Conservation (phyloP, 176 grass and related monocot genomes). For the Aegilops bicornis region DNA sequence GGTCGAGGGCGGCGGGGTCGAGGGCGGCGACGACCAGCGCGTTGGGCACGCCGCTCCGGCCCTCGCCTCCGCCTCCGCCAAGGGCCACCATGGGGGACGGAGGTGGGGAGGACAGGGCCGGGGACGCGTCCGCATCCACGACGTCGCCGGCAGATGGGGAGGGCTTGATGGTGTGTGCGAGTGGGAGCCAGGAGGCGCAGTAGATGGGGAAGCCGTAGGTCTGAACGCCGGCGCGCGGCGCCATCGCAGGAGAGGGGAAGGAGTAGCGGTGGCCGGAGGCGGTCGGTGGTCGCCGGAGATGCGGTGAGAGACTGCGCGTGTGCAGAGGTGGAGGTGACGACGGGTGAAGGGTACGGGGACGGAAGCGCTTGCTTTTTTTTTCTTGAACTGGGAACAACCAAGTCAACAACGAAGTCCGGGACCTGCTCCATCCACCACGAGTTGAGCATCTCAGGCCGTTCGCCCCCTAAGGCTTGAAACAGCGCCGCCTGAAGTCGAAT, state of each 20-base stretch:
- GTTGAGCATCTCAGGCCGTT: too few relatives aligned
- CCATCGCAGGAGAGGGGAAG: constrained; percentile 12
- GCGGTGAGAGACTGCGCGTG: background rate
- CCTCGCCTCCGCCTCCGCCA: constrained; percentile 78
- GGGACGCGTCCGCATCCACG: background rate
- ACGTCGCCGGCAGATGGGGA: constrained; percentile 8
- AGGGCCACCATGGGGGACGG: constrained; percentile 43
- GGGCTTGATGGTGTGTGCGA: constrained; percentile 55
- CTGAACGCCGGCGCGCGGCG: constrained; percentile 39
- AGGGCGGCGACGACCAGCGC: constrained; percentile 60
- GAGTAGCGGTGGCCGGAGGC: background rate
- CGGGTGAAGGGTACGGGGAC: background rate
- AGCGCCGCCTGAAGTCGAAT: too few relatives aligned
- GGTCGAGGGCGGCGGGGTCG: constrained; percentile 33
- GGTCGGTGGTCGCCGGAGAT: background rate
- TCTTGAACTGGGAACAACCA: too few relatives aligned
- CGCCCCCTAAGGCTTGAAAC: too few relatives aligned
- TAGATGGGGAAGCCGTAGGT: constrained; percentile 96
- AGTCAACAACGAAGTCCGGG: too few relatives aligned
- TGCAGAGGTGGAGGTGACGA: constrained; percentile 9
- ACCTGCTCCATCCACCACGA: too few relatives aligned
- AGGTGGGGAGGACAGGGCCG: background rate
- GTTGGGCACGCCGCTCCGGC: constrained; percentile 81
- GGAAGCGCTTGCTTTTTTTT: background rate
- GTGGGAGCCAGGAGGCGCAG: constrained; percentile 78